These are phyloP conservation scores for Mycena haematopus DNA, from an alignment of 768 basidiomycete species.

Conservation along the genomic window DNA sequence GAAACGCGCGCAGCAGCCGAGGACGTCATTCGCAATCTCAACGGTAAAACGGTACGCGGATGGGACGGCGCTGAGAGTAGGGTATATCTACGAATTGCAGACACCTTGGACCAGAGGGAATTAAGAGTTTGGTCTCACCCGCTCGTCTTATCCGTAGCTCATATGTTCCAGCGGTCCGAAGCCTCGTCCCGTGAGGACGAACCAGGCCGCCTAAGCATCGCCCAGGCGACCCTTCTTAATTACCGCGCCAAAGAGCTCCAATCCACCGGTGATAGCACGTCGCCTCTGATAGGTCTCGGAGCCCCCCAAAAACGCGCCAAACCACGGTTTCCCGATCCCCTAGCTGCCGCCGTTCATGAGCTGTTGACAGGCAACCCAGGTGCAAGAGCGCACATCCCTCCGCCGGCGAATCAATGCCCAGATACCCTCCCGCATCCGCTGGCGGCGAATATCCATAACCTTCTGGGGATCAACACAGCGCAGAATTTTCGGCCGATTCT, in stretches of 20 bases:
- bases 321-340: neutral
- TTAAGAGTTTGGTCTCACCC: slow-evolving; percentile 47
- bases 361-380: slow-evolving; percentile 6
- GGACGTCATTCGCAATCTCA: slow-evolving; percentile 58
- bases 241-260: slow-evolving; percentile 19
- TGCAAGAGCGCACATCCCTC: neutral
- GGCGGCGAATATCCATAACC: slow-evolving; percentile 5
- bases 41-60: slow-evolving; percentile 61
- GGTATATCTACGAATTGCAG: slow-evolving; percentile 61
- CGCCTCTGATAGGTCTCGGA: neutral
- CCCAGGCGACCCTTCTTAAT: slow-evolving; percentile 25
- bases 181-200: neutral
- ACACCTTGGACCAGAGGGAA: slow-evolving; percentile 60
- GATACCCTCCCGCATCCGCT: slow-evolving; percentile 7
- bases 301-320: neutral
- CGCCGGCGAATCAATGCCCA: neutral
- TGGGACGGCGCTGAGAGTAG: slow-evolving; percentile 58
- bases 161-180: slow-evolving; percentile 15
- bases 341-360: slow-evolving; percentile 2
- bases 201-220: slow-evolving; percentile 19
- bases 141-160: neutral
- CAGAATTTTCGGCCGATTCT: neutral
- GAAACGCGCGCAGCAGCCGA: slow-evolving; percentile 58
- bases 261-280: neutral
- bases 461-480: neutral